Percentiles rank a stretch among this genome's conserved stretches.
phyloP scores from a whole-genome alignment of 495 filamentous ascomycete species.

The Penicillium longicatenatum region DNA sequence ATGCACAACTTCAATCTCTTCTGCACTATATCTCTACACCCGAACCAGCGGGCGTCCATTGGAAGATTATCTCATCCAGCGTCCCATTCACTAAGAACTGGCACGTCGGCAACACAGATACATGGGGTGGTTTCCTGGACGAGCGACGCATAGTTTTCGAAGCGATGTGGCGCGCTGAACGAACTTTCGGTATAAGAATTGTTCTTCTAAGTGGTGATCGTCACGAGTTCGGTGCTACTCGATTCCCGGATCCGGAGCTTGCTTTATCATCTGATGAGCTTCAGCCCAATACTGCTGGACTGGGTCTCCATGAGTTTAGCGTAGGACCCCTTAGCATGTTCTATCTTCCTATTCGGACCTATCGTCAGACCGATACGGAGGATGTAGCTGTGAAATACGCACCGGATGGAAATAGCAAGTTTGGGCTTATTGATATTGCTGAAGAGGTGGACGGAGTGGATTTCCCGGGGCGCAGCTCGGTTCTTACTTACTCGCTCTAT shows the following conservation, averaged over 20 bases:
- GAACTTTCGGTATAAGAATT: constrained; percentile 69
- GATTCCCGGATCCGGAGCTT: constrained; percentile 70
- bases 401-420: constrained; percentile 86
- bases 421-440: constrained; percentile 84
- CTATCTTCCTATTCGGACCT: constrained; percentile 83
- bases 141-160: constrained; percentile 81
- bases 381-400: constrained; percentile 85
- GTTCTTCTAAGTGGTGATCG: constrained; percentile 86
- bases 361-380: constrained; percentile 72
- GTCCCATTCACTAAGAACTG: constrained; percentile 98
- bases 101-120: constrained; percentile 79
- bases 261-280: constrained; percentile 23
- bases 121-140: constrained; percentile 85
- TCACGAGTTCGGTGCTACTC: constrained; percentile 93
- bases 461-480: constrained; percentile 41
- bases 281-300: constrained; percentile 33
- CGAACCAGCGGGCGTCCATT: constrained; percentile 74
- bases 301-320: constrained; percentile 82
- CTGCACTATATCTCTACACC: constrained; percentile 71
- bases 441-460: constrained; percentile 58
- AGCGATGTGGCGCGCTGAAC: constrained; percentile 82
- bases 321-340: constrained; percentile 91
- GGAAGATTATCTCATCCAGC: constrained; percentile 88
- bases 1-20: constrained; percentile 75
- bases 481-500: constrained; percentile 79